phyloP scores from a whole-genome alignment of 2,329 filamentous ascomycete species.

The Fusarium sp. region DNA sequence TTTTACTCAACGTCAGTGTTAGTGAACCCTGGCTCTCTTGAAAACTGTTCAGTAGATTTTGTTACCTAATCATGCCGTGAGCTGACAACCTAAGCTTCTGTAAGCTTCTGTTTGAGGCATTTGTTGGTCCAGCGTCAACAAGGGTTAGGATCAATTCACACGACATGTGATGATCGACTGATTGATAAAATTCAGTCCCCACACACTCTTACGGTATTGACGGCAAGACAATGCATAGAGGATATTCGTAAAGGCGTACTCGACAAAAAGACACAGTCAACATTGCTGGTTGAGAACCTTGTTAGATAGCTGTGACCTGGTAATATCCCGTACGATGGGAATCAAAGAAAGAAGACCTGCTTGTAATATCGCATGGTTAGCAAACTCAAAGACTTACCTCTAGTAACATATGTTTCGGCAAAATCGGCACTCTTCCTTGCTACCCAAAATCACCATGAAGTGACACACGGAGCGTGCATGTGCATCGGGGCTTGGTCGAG shows the following conservation, averaged over 20 bases:
- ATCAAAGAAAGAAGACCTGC: background rate
- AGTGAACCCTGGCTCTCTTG: no score
- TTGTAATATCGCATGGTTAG: background rate
- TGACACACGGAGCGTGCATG: background rate
- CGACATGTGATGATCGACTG: background rate
- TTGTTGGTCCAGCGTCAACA: background rate
- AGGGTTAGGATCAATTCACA: accelerated
- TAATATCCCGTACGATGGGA: no score
- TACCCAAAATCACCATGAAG: background rate
- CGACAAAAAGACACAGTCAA: background rate
- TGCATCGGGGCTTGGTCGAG: background rate
- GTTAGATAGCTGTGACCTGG: background rate
- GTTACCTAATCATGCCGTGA: no score
- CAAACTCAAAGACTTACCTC: accelerated
- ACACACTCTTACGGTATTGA: no score
- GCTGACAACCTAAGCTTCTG: background rate
- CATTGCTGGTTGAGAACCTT: background rate
- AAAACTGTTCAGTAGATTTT: no score
- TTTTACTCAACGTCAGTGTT: no score
- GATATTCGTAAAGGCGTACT: background rate
- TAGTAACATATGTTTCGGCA: background rate
- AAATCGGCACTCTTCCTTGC: background rate
- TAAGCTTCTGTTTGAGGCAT: background rate
- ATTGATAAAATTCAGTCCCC: background rate
- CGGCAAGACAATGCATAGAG: background rate